Percentiles rank a stretch among this genome's conserved stretches.
Evolutionary conservation across 1,139 yeast species (phyloP).

Genomic region (Taiozyma onychis): DNA sequence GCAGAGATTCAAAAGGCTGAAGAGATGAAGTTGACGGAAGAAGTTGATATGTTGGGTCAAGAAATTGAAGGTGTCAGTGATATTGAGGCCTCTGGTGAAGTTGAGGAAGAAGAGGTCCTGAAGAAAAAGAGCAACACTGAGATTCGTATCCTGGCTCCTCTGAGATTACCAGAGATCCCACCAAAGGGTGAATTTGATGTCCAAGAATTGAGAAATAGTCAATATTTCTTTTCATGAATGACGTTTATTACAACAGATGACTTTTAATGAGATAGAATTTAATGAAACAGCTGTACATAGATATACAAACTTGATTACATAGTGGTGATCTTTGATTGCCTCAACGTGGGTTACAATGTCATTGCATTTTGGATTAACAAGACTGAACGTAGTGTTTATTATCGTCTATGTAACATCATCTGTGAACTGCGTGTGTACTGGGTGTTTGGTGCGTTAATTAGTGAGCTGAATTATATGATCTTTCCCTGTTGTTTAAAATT

Average conservation of each 20-base stretch:
- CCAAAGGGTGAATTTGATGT: slow-evolving; percentile 83
- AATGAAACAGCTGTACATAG: background rate
- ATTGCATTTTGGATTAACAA: slow-evolving; percentile 1
- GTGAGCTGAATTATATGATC: slow-evolving; percentile 31
- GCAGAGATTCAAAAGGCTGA: slow-evolving; percentile 7
- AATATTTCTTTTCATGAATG: slow-evolving; percentile 61
- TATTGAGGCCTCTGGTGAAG: background rate
- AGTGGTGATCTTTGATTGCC: background rate
- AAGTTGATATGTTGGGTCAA: slow-evolving; percentile 2
- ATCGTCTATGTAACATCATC: background rate
- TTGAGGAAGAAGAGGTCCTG: slow-evolving; percentile 10
- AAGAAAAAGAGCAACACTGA: slow-evolving; percentile 22
- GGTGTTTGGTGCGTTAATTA: background rate
- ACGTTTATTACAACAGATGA: background rate
- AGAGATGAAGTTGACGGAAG: background rate
- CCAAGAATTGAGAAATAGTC: slow-evolving; percentile 59
- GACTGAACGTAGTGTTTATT: background rate
- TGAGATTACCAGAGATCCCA: slow-evolving; percentile 72
- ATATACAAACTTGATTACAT: background rate
- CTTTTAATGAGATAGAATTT: background rate
- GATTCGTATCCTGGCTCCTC: slow-evolving; percentile 46
- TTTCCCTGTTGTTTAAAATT: slow-evolving; percentile 84
- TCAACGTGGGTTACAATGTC: background rate
- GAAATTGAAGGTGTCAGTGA: slow-evolving; percentile 6
- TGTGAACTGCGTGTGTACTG: background rate